Evolutionary conservation across 2,329 filamentous ascomycete genomes (phyloP).

Genomic region (Diaporthe capsici): DNA sequence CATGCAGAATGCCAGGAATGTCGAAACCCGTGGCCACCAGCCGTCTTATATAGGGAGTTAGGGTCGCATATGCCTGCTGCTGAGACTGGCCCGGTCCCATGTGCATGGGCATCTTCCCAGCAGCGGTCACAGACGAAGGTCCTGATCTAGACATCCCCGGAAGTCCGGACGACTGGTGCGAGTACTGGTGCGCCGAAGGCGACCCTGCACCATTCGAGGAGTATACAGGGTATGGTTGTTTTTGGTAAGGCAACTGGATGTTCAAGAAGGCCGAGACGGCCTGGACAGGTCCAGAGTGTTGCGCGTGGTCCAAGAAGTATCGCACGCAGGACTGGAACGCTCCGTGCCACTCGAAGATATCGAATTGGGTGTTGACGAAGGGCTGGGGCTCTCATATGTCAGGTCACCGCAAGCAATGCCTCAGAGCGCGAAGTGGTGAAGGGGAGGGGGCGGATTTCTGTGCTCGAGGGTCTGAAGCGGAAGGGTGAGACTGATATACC

Average conservation of each 20-base stretch:
- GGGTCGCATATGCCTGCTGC: conserved; percentile 65
- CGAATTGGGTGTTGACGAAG: conserved; percentile 69
- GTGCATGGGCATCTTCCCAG: conserved; percentile 34
- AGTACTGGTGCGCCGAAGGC: conserved; percentile 48
- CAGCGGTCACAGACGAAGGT: conserved; percentile 28
- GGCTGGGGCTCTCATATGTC: conserved; percentile 51
- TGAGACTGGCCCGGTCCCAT: conserved; percentile 38
- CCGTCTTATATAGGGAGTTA: conserved; percentile 91
- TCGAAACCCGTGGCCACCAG: conserved; percentile 95
- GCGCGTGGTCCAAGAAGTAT: conserved; percentile 93
- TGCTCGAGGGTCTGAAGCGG: not conserved
- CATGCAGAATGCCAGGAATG: conserved; percentile 86
- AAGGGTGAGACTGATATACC: conserved; percentile 45
- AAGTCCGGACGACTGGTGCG: conserved; percentile 52
- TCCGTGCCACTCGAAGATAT: conserved; percentile 94
- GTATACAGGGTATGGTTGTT: conserved; percentile 60
- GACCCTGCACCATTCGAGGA: conserved; percentile 55
- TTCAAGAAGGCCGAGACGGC: conserved; percentile 92
- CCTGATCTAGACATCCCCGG: conserved; percentile 45
- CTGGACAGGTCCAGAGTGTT: conserved; percentile 86
- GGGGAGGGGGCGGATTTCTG: not conserved
- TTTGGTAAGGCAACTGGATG: conserved; percentile 90
- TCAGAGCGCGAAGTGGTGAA: not conserved
- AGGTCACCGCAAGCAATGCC: conserved; percentile 27
- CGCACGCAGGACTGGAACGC: conserved; percentile 90